Conservation (phyloP, 2,329 filamentous ascomycete species). For the Hawksworthiomyces lignivorus region DNA sequence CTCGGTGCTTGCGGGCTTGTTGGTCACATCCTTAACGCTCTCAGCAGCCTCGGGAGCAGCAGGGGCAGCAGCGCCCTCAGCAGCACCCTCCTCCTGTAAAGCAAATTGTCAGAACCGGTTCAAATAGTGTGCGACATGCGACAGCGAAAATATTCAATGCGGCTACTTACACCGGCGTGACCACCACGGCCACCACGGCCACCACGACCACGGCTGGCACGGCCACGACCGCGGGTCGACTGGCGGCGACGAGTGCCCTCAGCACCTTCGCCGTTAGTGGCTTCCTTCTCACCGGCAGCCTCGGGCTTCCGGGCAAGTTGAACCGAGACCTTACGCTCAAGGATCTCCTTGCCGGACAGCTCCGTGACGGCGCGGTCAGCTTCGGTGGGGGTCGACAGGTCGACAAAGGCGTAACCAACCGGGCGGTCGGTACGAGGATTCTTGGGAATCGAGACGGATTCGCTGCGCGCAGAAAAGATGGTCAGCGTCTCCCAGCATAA, state of each 20-base stretch:
- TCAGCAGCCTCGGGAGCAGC: slow-evolving; percentile 42
- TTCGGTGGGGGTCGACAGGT: slow-evolving; percentile 88
- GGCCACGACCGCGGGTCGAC: slow-evolving; percentile 59
- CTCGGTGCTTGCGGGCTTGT: slow-evolving; percentile 45
- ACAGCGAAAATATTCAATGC: background rate
- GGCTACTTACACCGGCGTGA: slow-evolving; percentile 46
- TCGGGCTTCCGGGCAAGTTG: slow-evolving; percentile 98
- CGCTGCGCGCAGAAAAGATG: slow-evolving; percentile 45
- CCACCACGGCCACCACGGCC: slow-evolving; percentile 57
- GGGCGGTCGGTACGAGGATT: slow-evolving; percentile 98
- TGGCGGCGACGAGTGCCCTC: slow-evolving; percentile 57
- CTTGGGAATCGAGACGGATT: slow-evolving; percentile 98
- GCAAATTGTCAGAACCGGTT: slow-evolving; percentile 1
- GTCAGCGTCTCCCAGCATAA: slow-evolving; percentile 31
- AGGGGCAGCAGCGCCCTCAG: slow-evolving; percentile 36
- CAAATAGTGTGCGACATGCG: no score
- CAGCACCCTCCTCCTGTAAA: slow-evolving; percentile 35
- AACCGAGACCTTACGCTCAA: slow-evolving; percentile 98
- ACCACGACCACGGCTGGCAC: slow-evolving; percentile 58
- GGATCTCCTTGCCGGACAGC: slow-evolving; percentile 94
- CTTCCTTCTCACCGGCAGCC: slow-evolving; percentile 72
- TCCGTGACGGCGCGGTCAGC: slow-evolving; percentile 92
- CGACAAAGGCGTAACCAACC: slow-evolving; percentile 98
- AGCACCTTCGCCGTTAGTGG: slow-evolving; percentile 66
- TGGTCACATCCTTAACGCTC: slow-evolving; percentile 55